These are phyloP conservation scores for Ustilago loliicola DNA, from an alignment of 1,284 basidiomycete genomes.

Conservation along the genomic window DNA sequence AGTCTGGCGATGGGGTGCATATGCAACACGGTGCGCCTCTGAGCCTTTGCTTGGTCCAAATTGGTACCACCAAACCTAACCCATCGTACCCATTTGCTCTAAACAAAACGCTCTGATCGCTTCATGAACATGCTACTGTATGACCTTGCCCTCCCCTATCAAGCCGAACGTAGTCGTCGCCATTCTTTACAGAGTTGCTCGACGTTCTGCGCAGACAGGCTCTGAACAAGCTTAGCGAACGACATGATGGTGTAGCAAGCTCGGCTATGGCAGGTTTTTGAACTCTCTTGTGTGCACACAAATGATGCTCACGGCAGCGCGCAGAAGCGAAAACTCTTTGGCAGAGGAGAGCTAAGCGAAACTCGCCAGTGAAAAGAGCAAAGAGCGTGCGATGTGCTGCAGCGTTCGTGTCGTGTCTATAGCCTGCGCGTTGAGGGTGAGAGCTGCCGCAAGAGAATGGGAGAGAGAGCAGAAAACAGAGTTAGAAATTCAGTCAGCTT, in stretches of 20 bases:
- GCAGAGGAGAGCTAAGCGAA: not conserved
- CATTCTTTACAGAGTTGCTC: not conserved
- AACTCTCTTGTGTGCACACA: not conserved
- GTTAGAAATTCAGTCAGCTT: not conserved
- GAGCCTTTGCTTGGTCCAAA: not conserved
- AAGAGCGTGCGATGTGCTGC: not conserved
- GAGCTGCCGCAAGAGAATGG: not conserved
- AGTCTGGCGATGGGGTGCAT: slow-evolving; percentile 2
- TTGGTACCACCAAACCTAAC: not conserved
- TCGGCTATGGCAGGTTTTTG: not conserved
- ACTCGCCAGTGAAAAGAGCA: slow-evolving; percentile 7
- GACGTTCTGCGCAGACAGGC: not conserved
- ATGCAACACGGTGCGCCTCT: not conserved
- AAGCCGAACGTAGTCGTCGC: not conserved
- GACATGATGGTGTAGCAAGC: not conserved
- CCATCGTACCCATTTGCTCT: too few species aligned
- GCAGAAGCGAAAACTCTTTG: too few species aligned
- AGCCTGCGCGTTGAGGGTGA: not conserved
- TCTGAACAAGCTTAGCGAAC: not conserved
- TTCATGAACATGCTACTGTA: too few species aligned
- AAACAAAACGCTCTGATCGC: not conserved
- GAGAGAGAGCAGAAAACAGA: not conserved
- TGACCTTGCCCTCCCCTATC: not conserved
- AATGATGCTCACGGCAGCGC: not conserved
- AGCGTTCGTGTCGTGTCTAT: not conserved